Conservation (phyloP, 352 stramenopile genomes). For the Pythium apleroticum region DNA sequence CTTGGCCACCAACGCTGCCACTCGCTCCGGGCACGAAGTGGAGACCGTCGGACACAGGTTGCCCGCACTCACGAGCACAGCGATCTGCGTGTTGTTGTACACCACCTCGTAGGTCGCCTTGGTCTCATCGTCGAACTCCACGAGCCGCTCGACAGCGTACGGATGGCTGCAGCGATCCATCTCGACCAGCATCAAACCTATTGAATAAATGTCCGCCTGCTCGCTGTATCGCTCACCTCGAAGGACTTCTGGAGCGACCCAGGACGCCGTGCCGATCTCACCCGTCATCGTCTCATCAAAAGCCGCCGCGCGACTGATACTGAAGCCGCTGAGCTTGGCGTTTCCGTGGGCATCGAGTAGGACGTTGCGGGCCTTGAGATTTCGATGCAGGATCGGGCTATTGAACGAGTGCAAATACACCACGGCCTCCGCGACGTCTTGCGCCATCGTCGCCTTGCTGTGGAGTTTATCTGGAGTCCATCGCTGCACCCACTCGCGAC, state of each 20-base stretch:
- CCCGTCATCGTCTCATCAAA: conserved; percentile 30
- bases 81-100: conserved; percentile 4
- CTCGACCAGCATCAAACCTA: conserved; percentile 31
- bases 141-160: conserved; percentile 6
- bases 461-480: background rate
- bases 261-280: conserved; percentile 29
- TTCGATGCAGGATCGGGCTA: conserved; percentile 27
- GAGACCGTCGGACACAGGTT: background rate
- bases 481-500: conserved; percentile 6
- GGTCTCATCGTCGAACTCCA: background rate
- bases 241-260: conserved; percentile 31
- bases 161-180: conserved; percentile 26
- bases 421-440: conserved; percentile 26
- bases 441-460: conserved; percentile 20
- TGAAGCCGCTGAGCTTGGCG: conserved; percentile 27
- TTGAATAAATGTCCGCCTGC: conserved; percentile 36
- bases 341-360: conserved; percentile 11
- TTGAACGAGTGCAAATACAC: conserved; percentile 23
- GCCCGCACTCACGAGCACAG: background rate
- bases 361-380: conserved; percentile 31
- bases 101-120: background rate
- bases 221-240: conserved; percentile 31
- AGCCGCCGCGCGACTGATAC: conserved; percentile 18
- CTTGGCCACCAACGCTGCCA: background rate
- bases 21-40: background rate